Conservation (phyloP, 768 basidiomycete genomes). For the Panellus pusillus region DNA sequence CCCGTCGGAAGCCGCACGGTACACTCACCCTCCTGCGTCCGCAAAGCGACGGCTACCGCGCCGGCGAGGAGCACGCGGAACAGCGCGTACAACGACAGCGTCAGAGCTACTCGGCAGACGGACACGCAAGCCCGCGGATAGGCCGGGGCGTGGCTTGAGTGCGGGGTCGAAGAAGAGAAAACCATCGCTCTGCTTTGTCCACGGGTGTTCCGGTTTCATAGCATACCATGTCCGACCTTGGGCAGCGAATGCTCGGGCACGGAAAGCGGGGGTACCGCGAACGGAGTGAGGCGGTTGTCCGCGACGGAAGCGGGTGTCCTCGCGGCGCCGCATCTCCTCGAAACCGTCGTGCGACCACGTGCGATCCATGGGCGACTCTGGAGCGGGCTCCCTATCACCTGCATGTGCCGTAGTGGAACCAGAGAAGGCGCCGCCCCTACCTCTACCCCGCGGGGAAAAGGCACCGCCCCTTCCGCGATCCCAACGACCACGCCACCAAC, state of each 20-base stretch:
- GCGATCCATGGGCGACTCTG: slow-evolving; percentile 62
- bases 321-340: slow-evolving; percentile 80
- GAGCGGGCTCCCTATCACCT: slow-evolving; percentile 25
- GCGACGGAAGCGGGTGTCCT: slow-evolving; percentile 57
- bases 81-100: slow-evolving; percentile 44
- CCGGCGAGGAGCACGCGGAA: slow-evolving; percentile 17
- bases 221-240: slow-evolving; percentile 63
- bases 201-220: slow-evolving; percentile 76
- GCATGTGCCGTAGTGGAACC: slow-evolving; percentile 9
- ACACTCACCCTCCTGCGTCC: not conserved
- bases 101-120: slow-evolving; percentile 54
- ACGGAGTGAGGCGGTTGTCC: slow-evolving; percentile 33
- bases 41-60: slow-evolving; percentile 17
- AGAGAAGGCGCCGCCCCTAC: slow-evolving; percentile 47
- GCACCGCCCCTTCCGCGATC: slow-evolving; percentile 57
- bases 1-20: slow-evolving; percentile 16
- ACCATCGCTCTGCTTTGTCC: slow-evolving; percentile 82
- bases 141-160: slow-evolving; percentile 58
- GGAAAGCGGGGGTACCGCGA: slow-evolving; percentile 22
- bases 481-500: slow-evolving; percentile 86
- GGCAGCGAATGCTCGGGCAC: slow-evolving; percentile 29
- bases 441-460: slow-evolving; percentile 53
- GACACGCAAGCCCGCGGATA: slow-evolving; percentile 56
- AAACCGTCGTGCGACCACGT: slow-evolving; percentile 87
- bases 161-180: slow-evolving; percentile 67